Percentiles rank a stretch among this genome's conserved stretches.
Evolutionary conservation across 768 basidiomycete species (phyloP).

Genomic region (Boletus vermiculosoides): DNA sequence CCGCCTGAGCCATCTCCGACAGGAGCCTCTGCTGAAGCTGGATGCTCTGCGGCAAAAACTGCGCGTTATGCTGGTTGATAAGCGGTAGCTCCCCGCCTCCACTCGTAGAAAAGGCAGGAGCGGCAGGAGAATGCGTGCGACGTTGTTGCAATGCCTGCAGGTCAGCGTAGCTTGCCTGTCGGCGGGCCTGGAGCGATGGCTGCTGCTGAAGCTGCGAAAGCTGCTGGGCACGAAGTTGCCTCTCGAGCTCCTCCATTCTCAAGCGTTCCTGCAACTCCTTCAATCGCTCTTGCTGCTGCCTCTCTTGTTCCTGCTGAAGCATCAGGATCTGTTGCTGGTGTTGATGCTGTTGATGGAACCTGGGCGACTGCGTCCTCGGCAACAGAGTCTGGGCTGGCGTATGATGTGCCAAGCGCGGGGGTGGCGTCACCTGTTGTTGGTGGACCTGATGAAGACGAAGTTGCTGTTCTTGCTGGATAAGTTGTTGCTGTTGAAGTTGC

Average conservation of each 20-base stretch:
- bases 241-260: conserved; percentile 63
- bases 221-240: conserved; percentile 56
- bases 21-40: conserved; percentile 75
- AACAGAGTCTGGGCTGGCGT: conserved; percentile 22
- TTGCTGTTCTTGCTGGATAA: conserved; percentile 35
- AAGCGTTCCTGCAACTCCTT: conserved; percentile 64
- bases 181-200: conserved; percentile 38
- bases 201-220: conserved; percentile 47
- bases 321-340: conserved; percentile 69
- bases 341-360: conserved; percentile 73
- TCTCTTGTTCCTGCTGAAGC: conserved; percentile 66
- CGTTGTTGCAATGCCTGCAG: conserved; percentile 49
- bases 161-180: conserved; percentile 46
- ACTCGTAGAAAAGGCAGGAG: conserved; percentile 32
- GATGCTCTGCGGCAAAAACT: conserved; percentile 58
- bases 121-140: conserved; percentile 48
- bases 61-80: conserved; percentile 52
- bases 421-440: conserved; percentile 50
- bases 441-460: conserved; percentile 40
- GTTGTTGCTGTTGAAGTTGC: conserved; percentile 45
- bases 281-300: conserved; percentile 54
- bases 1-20: conserved; percentile 72
- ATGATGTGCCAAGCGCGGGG: conserved; percentile 62
- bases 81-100: conserved; percentile 32
- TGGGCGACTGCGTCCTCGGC: conserved; percentile 73